Conservation (phyloP, 1,284 basidiomycete genomes). For the Peniophora sp. region DNA sequence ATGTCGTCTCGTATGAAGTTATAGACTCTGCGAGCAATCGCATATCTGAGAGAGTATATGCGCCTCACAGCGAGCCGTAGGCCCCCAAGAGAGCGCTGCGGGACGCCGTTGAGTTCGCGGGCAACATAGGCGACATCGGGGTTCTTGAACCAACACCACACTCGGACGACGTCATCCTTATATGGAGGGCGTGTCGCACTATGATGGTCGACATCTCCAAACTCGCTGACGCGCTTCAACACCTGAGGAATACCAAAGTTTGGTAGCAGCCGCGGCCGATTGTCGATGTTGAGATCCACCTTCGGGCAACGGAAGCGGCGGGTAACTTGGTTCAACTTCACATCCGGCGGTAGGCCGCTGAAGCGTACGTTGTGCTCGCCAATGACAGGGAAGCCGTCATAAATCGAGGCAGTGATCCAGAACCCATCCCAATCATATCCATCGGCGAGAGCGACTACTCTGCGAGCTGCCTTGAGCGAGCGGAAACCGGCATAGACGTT, state of each 20-base stretch:
- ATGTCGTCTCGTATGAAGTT: constrained; percentile 16
- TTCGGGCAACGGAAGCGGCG: constrained; percentile 33
- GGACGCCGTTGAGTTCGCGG: constrained; percentile 32
- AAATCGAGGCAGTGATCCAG: constrained; percentile 34
- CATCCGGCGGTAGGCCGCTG: constrained; percentile 38
- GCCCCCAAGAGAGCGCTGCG: constrained; percentile 33
- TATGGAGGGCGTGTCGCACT: constrained; percentile 45
- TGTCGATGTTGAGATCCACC: constrained; percentile 36
- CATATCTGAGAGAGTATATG: constrained; percentile 38
- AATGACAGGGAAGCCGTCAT: constrained; percentile 49
- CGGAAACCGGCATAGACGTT: constrained; percentile 53
- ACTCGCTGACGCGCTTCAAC: constrained; percentile 27
- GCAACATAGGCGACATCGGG: constrained; percentile 40
- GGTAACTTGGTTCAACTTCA: constrained; percentile 32
- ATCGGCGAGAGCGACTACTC: constrained; percentile 33
- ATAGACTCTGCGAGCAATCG: constrained; percentile 28
- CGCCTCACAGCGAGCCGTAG: constrained; percentile 41
- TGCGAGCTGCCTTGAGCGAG: constrained; percentile 34
- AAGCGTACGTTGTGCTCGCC: constrained; percentile 51
- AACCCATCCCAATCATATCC: constrained; percentile 26
- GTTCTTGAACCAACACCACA: constrained; percentile 45
- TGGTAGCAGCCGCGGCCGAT: constrained; percentile 36
- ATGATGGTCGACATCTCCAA: constrained; percentile 34
- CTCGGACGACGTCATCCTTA: constrained; percentile 35
- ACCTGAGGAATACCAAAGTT: constrained; percentile 32